phyloP scores from a whole-genome alignment of 306 rosid species.

The Medicago truncatula region MtrunA17r5.0-ANR NC_053043.1:42500501-42501000 shows the following conservation, averaged over 20 bases:
- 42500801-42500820: conserved; percentile 15
- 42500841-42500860: background rate
- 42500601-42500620: conserved; percentile 18
- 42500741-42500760: background rate
- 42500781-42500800: background rate
- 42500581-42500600: conserved; percentile 31
- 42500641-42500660: conserved; percentile 27
- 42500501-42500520: conserved; percentile 79
- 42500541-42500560: conserved; percentile 62
- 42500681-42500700: conserved; percentile 32
- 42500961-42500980: background rate
- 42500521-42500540: conserved; percentile 85
- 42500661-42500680: conserved; percentile 38
- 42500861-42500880: background rate
- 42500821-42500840: background rate
- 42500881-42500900: background rate
- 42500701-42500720: conserved; percentile 28
- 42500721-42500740: background rate
- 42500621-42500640: conserved; percentile 33
- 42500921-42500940: background rate
- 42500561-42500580: conserved; percentile 48
- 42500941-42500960: conserved; percentile 4
- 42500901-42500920: background rate
- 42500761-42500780: background rate
- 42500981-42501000: background rate